Base-by-base conservation (phyloP, 73 alveolate genomes). In the Paramecium caudatum region DNA sequence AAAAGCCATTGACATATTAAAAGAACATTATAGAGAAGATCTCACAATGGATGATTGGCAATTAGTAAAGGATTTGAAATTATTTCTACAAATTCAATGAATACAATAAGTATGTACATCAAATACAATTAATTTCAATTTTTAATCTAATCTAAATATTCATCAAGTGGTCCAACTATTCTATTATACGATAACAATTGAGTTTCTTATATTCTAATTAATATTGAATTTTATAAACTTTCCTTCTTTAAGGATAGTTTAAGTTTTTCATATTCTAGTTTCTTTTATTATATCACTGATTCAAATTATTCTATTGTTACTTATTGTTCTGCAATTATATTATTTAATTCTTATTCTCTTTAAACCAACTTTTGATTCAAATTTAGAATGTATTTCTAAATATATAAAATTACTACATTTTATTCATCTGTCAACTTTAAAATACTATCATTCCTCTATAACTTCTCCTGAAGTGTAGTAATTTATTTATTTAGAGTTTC, bases 1-100 rank as follows among this genome's bases (percentile, higher is more conserved):
- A 96, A 92, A 90, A 90, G 93, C 98, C 3, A 97, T 97, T 48
- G 98, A 97, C 91, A 97, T 96, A 25, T 94, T 97, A 81, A 97
- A 97, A 93, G 95, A 94, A 36, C 95, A 96, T 81, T 97, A 96
- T 90, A 96, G 96, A 93, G 99, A 97, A 49, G 99, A 96, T 45
- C 69, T 96, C 91, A 82, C 96, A 10, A 91, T 90, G 45, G 99
- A 96, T 90, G 99, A 97, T 87, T 97, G 99, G 99, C 91, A 91
- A 84, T 93, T 97, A 61, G 97, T 97, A 10, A 93, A 62, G 65
- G 86, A 86, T 21, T 74, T 74, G 30, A 74, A 74, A 34, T 19
- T 21, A 23, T 41, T 74, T 23, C 43, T 74, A 74, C 21, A 74
- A 15, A 74, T 74, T 74, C 47, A 3, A 10, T 74, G 88, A 74